These are phyloP conservation scores for Berkeleyomyces basicola DNA, from an alignment of 2,329 filamentous ascomycete species.

Conservation along the genomic window DNA sequence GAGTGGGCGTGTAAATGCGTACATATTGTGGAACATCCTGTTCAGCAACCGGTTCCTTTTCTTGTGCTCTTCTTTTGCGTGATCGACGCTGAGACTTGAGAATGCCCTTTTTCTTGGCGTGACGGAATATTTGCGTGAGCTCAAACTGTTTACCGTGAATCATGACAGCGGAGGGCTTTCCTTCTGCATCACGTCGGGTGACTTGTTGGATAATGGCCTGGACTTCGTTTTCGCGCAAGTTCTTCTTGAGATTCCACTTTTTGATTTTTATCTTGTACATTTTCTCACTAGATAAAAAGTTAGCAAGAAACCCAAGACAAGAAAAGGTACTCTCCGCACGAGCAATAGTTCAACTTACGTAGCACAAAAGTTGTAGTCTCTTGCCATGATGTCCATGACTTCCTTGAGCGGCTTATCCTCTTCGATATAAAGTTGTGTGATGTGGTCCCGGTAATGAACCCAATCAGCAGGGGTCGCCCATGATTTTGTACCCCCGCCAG, in stretches of 20 bases:
- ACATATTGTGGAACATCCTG: constrained; percentile 11
- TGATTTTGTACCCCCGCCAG: constrained; percentile 4
- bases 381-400: constrained; percentile 13
- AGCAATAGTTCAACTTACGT: constrained; percentile 8
- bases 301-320: not conserved
- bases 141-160: constrained; percentile 13
- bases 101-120: constrained; percentile 14
- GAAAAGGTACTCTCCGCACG: not conserved
- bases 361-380: constrained; percentile 10
- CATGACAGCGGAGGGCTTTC: constrained; percentile 9
- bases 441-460: constrained; percentile 9
- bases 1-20: constrained; percentile 9
- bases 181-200: constrained; percentile 7
- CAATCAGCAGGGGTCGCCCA: constrained; percentile 13
- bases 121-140: constrained; percentile 11
- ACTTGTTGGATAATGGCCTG: constrained; percentile 12
- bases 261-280: constrained; percentile 14
- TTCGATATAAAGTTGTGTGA: constrained; percentile 12
- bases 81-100: constrained; percentile 11
- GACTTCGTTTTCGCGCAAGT: constrained; percentile 12
- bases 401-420: constrained; percentile 13
- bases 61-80: constrained; percentile 8
- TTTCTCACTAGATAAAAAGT: constrained; percentile 10
- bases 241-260: constrained; percentile 14
- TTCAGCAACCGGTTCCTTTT: not conserved